phyloP scores from a whole-genome alignment of 305 asterid species.

The Caryopteris hybrid region DNA sequence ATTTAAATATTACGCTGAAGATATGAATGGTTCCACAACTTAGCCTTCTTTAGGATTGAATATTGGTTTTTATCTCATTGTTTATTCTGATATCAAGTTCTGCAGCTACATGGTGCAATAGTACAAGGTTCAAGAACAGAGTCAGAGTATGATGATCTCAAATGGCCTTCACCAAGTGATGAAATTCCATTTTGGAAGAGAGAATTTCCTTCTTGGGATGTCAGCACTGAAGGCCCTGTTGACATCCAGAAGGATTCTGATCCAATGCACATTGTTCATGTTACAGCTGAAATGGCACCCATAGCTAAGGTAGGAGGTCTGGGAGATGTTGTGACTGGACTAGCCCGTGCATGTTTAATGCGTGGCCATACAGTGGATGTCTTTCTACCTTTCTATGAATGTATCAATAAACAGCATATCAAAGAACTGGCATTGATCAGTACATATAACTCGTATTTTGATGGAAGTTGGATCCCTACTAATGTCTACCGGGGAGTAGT shows the following conservation, averaged over 20 bases:
- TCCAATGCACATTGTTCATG: conserved; percentile 59
- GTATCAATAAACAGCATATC: conserved; percentile 51
- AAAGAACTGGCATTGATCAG: conserved; percentile 40
- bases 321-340: conserved; percentile 82
- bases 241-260: conserved; percentile 56
- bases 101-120: conserved; percentile 43
- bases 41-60: neutral
- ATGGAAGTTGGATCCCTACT: conserved; percentile 66
- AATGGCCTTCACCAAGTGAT: conserved; percentile 81
- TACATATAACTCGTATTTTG: conserved; percentile 55
- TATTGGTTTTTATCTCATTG: neutral
- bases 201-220: conserved; percentile 58
- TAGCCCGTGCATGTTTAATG: conserved; percentile 61
- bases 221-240: conserved; percentile 28
- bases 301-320: conserved; percentile 89
- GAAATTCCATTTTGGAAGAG: conserved; percentile 72
- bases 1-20: neutral
- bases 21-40: neutral
- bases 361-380: conserved; percentile 76
- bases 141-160: conserved; percentile 28
- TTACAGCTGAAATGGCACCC: conserved; percentile 88
- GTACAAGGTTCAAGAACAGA: conserved; percentile 29
- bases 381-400: conserved; percentile 80
- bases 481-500: conserved; percentile 61
- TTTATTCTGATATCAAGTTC: conserved; percentile 18